Evolutionary conservation across 108 stramenopile genomes (phyloP).

Genomic region (Seminavis robusta): DNA sequence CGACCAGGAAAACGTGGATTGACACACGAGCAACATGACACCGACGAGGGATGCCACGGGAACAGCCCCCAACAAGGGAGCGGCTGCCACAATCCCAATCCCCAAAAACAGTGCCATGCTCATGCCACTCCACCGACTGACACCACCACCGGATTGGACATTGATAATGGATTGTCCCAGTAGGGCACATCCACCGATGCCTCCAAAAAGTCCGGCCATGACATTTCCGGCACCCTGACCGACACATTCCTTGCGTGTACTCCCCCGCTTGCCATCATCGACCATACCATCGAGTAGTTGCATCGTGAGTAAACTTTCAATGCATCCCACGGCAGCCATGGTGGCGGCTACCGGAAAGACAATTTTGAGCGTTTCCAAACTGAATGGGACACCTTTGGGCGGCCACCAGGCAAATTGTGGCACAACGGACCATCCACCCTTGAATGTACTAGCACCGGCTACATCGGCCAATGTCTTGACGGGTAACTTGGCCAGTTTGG

Average conservation of each 20-base stretch:
- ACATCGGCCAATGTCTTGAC: slow-evolving; percentile 63
- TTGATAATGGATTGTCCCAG: slow-evolving; percentile 84
- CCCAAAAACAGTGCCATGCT: slow-evolving; percentile 71
- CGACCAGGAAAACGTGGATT: slow-evolving; percentile 75
- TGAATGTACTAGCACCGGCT: slow-evolving; percentile 56
- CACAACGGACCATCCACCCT: slow-evolving; percentile 62
- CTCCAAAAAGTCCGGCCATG: slow-evolving; percentile 58
- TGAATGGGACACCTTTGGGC: slow-evolving; percentile 38
- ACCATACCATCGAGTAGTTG: slow-evolving; percentile 75
- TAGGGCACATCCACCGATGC: slow-evolving; percentile 82
- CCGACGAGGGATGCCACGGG: slow-evolving; percentile 70
- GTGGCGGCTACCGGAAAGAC: slow-evolving; percentile 66
- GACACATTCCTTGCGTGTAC: slow-evolving; percentile 58
- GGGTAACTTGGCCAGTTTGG: slow-evolving; percentile 47
- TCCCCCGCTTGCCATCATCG: slow-evolving; percentile 73
- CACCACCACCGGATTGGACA: slow-evolving; percentile 70
- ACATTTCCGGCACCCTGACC: slow-evolving; percentile 78
- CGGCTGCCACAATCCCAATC: slow-evolving; percentile 55
- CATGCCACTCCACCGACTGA: slow-evolving; percentile 62
- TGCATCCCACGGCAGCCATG: slow-evolving; percentile 74
- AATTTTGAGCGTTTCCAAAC: slow-evolving; percentile 44
- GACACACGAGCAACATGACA: slow-evolving; percentile 78
- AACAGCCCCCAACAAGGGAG: slow-evolving; percentile 65
- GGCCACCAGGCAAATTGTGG: slow-evolving; percentile 57
- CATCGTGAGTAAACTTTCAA: slow-evolving; percentile 72